Conservation (phyloP, 345 rosid species). For the Hibiscus mutabilis region DNA sequence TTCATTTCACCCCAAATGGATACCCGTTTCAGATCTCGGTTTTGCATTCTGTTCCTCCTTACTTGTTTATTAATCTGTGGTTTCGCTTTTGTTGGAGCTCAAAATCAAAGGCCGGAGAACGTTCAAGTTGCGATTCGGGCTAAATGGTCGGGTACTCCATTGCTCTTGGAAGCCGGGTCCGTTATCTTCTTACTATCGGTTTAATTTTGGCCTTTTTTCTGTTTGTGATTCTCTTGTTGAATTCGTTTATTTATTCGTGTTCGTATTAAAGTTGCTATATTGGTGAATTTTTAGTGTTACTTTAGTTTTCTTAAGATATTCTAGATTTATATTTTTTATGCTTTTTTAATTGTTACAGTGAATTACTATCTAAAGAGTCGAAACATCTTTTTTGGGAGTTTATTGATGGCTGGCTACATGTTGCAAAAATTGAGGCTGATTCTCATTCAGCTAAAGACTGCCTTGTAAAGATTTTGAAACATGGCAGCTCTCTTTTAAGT, state of each 20-base stretch:
- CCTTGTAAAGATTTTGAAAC: slow-evolving; percentile 40
- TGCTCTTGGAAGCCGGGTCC: slow-evolving; percentile 95
- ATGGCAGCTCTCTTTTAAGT: slow-evolving; percentile 30
- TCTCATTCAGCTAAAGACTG: slow-evolving; percentile 72
- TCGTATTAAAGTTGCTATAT: not conserved
- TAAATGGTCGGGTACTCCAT: slow-evolving; percentile 94
- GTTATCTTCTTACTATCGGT: not conserved
- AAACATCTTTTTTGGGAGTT: slow-evolving; percentile 85
- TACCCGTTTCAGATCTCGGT: slow-evolving; percentile 53
- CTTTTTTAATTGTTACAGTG: slow-evolving; percentile 31
- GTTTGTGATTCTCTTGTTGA: not conserved
- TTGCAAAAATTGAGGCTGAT: slow-evolving; percentile 38
- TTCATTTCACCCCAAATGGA: slow-evolving; percentile 24
- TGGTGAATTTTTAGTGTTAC: not conserved
- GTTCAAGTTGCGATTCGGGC: slow-evolving; percentile 84
- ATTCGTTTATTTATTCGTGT: not conserved
- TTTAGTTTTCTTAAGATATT: not conserved
- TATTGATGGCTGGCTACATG: slow-evolving; percentile 57
- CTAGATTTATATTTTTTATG: not conserved
- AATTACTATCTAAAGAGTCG: slow-evolving; percentile 76
- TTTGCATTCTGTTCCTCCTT: slow-evolving; percentile 31
- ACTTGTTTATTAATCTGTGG: slow-evolving; percentile 29
- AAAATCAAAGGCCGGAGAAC: slow-evolving; percentile 68
- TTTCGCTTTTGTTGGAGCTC: slow-evolving; percentile 36
- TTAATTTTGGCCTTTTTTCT: not conserved